These are phyloP conservation scores for Periconia sp. DNA, from an alignment of 2,329 filamentous ascomycete species.

Conservation along the genomic window DNA sequence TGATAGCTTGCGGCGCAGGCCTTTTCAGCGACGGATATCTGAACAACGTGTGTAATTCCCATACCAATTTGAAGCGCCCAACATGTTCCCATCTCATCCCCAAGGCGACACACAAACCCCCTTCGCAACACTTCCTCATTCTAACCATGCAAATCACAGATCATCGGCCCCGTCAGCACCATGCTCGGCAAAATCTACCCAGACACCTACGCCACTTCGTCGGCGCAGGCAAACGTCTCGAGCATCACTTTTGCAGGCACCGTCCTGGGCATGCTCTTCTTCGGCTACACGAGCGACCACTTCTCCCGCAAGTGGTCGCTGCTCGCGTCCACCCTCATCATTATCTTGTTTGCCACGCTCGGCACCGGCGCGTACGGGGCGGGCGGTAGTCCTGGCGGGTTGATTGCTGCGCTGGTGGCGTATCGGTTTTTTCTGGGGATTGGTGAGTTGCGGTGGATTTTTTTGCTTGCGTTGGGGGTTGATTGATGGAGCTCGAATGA, in stretches of 20 bases:
- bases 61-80: too few species aligned
- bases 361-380: conserved; percentile 78
- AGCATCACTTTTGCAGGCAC: conserved; percentile 88
- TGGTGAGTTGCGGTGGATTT: conserved; percentile 35
- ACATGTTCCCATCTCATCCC: too few species aligned
- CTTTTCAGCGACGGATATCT: conserved; percentile 92
- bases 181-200: conserved; percentile 74
- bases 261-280: conserved; percentile 79
- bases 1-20: conserved; percentile 87
- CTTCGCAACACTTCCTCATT: too few species aligned
- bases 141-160: conserved; percentile 55
- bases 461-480: conserved; percentile 20
- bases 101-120: conserved; percentile 6
- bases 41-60: conserved; percentile 78
- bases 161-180: conserved; percentile 87
- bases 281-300: conserved; percentile 82
- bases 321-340: conserved; percentile 78
- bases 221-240: conserved; percentile 74
- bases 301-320: conserved; percentile 86
- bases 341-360: conserved; percentile 84
- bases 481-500: conserved; percentile 34
- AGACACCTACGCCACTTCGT: conserved; percentile 69
- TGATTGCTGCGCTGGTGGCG: conserved; percentile 79
- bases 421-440: conserved; percentile 80
- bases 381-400: conserved; percentile 69